Base-by-base conservation (phyloP, 768 basidiomycete genomes). In the Jaapia argillacea region DNA sequence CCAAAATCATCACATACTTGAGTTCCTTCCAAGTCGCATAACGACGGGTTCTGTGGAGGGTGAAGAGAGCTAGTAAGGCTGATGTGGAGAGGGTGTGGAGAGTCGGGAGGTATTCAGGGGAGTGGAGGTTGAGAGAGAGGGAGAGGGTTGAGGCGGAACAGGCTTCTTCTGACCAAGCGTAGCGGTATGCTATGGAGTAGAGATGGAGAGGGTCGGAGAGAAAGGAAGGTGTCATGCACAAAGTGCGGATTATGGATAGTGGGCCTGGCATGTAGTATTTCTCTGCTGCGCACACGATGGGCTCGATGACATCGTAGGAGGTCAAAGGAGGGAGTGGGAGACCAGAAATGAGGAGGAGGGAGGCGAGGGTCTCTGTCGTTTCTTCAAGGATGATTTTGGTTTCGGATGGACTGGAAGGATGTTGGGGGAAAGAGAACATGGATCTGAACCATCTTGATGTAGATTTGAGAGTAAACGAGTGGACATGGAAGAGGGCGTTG, bases 231-330 rank as follows among this genome's bases (percentile, higher is more conserved):
- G 73, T 73, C 55, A 71, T 67, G 42, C 75, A 62, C n/a, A 75
- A 66, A 24, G 76, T 70, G 31, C 77, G 76, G 40, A 81, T 58
- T 49, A 81, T 70, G 5, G 76, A 78, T 45, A 67, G 62, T 1
- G 79, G 77, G 0, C 80, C 81, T 0, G 74, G 70, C 75, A 80
- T 82, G 26, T 81, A 79, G 55, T 82, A 83, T 52, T 80, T 81
- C 53, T 83, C 79, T 0, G 79, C 73, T 0, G 77, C 76, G 43
- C 69, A 76, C 10, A 82, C 59, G n/a, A 83, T 52, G 3, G 67
- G 57, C 43, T 83, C 79, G 42, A 82, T 59, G 24, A 58, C 47
- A 49, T 79, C 77, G 54, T 72, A 75, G 0, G 72, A 71, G 27
- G 63, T 61, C 21, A 78, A 58, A 3, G 60, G 56, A 12, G 69